These are phyloP conservation scores for Chrysosporium keratinophilum DNA, from an alignment of 2,329 filamentous ascomycete species.

Conservation along the genomic window DNA sequence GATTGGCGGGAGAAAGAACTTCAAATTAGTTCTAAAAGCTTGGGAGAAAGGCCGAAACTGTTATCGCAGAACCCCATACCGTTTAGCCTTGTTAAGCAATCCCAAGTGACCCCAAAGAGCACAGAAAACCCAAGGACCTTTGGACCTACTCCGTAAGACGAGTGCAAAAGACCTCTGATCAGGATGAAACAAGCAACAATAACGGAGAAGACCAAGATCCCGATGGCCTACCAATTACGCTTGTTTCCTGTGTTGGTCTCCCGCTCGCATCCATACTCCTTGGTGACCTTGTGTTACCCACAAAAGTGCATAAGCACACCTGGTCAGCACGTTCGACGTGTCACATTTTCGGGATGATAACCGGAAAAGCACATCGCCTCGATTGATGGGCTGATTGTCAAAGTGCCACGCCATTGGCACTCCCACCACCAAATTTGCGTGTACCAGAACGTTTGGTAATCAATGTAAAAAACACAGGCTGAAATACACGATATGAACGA, in stretches of 20 bases:
- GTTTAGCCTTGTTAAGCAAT: no score
- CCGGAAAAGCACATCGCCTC: slow-evolving; percentile 3
- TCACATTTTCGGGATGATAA: slow-evolving; percentile 10
- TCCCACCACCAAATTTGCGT: not conserved
- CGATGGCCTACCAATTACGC: not conserved
- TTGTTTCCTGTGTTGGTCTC: not conserved
- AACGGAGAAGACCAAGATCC: no score
- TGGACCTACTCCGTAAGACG: no score
- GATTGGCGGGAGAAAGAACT: not conserved
- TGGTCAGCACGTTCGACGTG: slow-evolving; percentile 11
- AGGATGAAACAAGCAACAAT: no score
- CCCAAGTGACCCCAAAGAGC: no score
- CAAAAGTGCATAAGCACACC: slow-evolving; percentile 6
- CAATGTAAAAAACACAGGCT: no score
- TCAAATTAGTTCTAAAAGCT: not conserved
- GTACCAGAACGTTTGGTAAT: no score
- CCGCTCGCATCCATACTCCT: not conserved
- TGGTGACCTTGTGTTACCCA: not conserved
- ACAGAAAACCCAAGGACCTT: no score
- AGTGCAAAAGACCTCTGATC: no score
- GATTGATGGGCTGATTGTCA: slow-evolving; percentile 2
- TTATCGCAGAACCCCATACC: no score
- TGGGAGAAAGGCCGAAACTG: no score
- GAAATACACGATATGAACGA: no score
- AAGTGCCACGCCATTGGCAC: not conserved